phyloP scores from a whole-genome alignment of 768 basidiomycete species.

The Daedaleopsis nitida region DNA sequence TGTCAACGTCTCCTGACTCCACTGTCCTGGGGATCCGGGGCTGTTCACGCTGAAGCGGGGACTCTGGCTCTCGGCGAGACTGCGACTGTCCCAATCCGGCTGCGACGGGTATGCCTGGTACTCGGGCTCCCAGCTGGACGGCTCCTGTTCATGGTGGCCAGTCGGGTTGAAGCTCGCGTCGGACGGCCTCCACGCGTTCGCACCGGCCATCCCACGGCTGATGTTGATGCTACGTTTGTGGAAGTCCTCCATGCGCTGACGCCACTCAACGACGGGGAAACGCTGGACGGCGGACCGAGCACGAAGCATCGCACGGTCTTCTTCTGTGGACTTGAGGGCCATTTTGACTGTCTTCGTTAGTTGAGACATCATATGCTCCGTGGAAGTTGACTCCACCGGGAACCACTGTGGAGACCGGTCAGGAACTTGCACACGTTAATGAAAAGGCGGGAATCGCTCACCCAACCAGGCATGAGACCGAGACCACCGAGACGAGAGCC shows the following conservation, averaged over 20 bases:
- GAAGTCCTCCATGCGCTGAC: slow-evolving; percentile 94
- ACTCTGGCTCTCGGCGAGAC: slow-evolving; percentile 44
- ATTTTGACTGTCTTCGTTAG: slow-evolving; percentile 93
- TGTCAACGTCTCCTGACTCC: slow-evolving; percentile 61
- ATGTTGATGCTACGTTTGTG: slow-evolving; percentile 79
- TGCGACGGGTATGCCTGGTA: slow-evolving; percentile 63
- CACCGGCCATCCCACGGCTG: slow-evolving; percentile 69
- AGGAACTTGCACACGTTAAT: not conserved
- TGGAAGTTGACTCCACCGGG: slow-evolving; percentile 92
- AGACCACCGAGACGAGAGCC: slow-evolving; percentile 93
- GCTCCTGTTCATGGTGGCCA: slow-evolving; percentile 55
- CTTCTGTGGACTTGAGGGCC: slow-evolving; percentile 86
- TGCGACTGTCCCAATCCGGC: slow-evolving; percentile 77
- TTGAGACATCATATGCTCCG: slow-evolving; percentile 93
- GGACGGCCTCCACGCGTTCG: slow-evolving; percentile 76
- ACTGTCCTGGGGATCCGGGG: slow-evolving; percentile 62
- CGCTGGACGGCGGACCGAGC: slow-evolving; percentile 93
- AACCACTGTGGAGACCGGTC: slow-evolving; percentile 68
- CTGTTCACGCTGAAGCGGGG: slow-evolving; percentile 30
- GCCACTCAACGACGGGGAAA: slow-evolving; percentile 98
- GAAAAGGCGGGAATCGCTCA: slow-evolving; percentile 42
- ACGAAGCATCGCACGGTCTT: slow-evolving; percentile 90
- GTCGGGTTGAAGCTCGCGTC: slow-evolving; percentile 48
- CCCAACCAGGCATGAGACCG: slow-evolving; percentile 98
- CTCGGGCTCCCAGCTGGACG: slow-evolving; percentile 81